Percentiles rank a stretch among this genome's conserved stretches.
Conservation (phyloP, 352 stramenopile species). For the Pythium pyrilobum region DNA sequence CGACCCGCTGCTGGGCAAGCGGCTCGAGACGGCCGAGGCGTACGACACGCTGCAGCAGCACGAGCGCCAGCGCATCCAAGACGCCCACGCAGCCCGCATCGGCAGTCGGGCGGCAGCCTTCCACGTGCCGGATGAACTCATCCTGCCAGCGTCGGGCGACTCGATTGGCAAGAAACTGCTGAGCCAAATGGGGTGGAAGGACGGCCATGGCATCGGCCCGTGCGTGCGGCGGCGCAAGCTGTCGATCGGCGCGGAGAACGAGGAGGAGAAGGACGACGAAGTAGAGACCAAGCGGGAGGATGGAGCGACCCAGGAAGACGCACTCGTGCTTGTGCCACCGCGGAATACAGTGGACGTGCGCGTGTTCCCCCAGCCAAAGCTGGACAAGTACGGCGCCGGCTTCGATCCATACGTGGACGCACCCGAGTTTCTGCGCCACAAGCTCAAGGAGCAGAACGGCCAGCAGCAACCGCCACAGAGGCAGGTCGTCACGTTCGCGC, state of each 20-base stretch:
- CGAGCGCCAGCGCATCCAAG: constrained; percentile 28
- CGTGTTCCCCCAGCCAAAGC: constrained; percentile 61
- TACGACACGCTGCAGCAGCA: constrained; percentile 55
- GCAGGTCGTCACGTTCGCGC: constrained; percentile 68
- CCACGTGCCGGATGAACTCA: constrained; percentile 62
- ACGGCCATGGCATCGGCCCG: constrained; percentile 84
- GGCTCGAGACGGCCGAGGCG: constrained; percentile 57
- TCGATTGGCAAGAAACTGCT: constrained; percentile 84
- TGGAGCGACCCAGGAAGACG: constrained; percentile 15
- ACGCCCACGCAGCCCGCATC: not conserved
- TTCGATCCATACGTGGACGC: constrained; percentile 76
- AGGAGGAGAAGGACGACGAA: not conserved
- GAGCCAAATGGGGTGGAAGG: constrained; percentile 88
- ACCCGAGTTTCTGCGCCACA: constrained; percentile 62
- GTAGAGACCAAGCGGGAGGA: constrained; percentile 1
- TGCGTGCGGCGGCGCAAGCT: constrained; percentile 49
- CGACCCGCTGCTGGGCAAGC: constrained; percentile 80
- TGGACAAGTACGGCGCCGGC: constrained; percentile 68
- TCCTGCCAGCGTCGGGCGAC: constrained; percentile 53
- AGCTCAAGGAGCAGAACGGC: constrained; percentile 25
- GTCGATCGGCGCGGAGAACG: constrained; percentile 7
- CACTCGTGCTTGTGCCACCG: constrained; percentile 49
- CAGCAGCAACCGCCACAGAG: constrained; percentile 23
- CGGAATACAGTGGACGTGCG: constrained; percentile 50
- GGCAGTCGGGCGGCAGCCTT: constrained; percentile 23